These are phyloP conservation scores for Rugonectria rugulosa DNA, from an alignment of 2,329 filamentous ascomycete genomes.

Conservation along the genomic window DNA sequence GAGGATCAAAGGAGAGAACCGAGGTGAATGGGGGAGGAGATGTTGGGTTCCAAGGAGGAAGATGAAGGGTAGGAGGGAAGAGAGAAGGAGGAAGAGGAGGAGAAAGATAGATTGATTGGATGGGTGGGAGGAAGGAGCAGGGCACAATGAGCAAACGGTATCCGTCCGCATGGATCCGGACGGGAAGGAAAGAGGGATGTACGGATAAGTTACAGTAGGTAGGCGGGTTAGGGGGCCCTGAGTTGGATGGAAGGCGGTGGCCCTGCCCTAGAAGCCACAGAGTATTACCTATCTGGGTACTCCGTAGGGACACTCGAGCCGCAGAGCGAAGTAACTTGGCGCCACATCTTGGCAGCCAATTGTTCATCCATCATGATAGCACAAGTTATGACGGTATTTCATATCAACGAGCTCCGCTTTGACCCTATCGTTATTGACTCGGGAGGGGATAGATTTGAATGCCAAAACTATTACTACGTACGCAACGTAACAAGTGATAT, in stretches of 20 bases:
- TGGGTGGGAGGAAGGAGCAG: neutral
- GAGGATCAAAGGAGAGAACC: neutral
- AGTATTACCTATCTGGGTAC: too few relatives aligned
- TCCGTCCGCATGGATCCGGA: slow-evolving; percentile 13
- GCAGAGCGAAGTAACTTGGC: too few relatives aligned
- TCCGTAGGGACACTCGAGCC: too few relatives aligned
- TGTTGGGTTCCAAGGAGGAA: neutral
- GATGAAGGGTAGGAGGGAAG: neutral
- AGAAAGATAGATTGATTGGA: neutral
- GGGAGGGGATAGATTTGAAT: too few relatives aligned
- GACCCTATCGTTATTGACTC: too few relatives aligned
- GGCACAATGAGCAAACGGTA: neutral
- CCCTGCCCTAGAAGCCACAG: too few relatives aligned
- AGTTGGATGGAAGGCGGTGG: slow-evolving; percentile 13
- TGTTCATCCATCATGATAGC: neutral
- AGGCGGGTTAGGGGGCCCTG: too few relatives aligned
- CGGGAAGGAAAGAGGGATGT: slow-evolving; percentile 2
- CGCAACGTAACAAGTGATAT: too few relatives aligned
- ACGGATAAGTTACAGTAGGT: slow-evolving; percentile 11
- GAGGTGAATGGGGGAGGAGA: neutral
- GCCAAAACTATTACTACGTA: too few relatives aligned
- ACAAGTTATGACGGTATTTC: too few relatives aligned
- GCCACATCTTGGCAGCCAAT: neutral
- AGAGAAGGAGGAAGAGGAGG: neutral
- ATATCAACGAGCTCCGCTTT: too few relatives aligned